phyloP scores from a whole-genome alignment of 306 rosid genomes.

The Begonia masoniana region DNA sequence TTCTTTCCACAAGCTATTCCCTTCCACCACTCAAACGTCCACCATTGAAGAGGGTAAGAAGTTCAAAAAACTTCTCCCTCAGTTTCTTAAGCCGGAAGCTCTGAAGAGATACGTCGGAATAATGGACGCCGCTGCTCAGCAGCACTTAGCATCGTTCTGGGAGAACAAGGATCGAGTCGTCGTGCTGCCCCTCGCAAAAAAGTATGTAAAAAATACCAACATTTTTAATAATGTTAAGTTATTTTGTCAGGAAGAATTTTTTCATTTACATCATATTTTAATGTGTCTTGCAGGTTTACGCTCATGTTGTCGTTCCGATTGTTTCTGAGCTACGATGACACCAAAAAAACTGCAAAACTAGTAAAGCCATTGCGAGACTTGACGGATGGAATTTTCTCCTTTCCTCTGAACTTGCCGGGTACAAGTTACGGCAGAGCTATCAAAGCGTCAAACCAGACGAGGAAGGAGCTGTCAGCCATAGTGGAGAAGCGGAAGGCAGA shows the following conservation, averaged over 20 bases:
- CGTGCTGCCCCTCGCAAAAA: neutral
- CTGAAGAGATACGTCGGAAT: constrained; percentile 5
- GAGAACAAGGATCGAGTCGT: neutral
- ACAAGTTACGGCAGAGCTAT: neutral
- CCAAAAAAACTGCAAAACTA: neutral
- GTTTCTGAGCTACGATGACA: constrained; percentile 6
- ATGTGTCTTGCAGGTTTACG: neutral
- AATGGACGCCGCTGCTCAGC: constrained; percentile 3
- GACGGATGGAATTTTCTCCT: constrained; percentile 3
- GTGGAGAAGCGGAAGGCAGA: constrained; percentile 6
- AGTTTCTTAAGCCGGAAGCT: constrained; percentile 10
- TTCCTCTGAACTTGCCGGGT: constrained; percentile 7
- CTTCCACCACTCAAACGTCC: constrained; percentile 2
- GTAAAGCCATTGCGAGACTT: neutral
- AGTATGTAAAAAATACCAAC: too few relatives aligned
- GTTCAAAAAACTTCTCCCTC: constrained; percentile 1
- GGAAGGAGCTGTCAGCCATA: constrained; percentile 2
- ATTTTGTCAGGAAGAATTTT: too few relatives aligned
- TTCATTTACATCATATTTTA: too few relatives aligned
- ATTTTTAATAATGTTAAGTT: too few relatives aligned
- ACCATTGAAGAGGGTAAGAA: constrained; percentile 4
- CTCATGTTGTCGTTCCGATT: constrained; percentile 1
- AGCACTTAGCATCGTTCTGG: constrained; percentile 5
- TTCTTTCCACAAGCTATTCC: constrained; percentile 7
- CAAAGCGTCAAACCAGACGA: neutral